Evolutionary conservation across 371 early-diverging fungal genomes (phyloP), one percentile per base, ranked within the genome.

Genomic region (Apophysomyces trapeziformis): DNA sequence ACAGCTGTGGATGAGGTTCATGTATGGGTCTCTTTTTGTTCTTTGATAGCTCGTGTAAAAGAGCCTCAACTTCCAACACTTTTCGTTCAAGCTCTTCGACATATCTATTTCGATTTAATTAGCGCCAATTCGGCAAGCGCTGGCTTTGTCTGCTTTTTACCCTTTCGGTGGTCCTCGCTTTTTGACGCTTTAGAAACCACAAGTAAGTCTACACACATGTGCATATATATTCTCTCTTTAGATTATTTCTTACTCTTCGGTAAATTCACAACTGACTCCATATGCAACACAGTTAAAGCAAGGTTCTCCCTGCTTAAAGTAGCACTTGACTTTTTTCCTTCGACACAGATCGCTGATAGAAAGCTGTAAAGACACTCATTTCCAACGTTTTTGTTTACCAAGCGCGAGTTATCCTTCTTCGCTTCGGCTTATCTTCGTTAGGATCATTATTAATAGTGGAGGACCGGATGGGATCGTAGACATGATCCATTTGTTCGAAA

Each of bases 51-150:
- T 54, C 46, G 18, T 61, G 60, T 6, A 79, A 16, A 2, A 58
- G n/a, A 12, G 68, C 64, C 67, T 77, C 75, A 2, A 77, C 69
- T 38, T 67, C 71, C 58, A 68, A 56, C 1, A 82, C 71, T 36
- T 75, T 67, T 50, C 71, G 69, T 66, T 79, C 79, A 7, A 82
- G 67, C 9, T 77, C 73, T 45, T 79, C 82, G 11, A 75, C 72
- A 47, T 79, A 76, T 14, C 81, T 77, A 61, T 43, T 14, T 32
- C 32, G 14, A 7, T 39, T 26, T 58, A 59, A 18, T 45, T 16
- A 18, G 32, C 6, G 13, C 32, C 32, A 21, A 7, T 39, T 26
- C 58, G 57, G 18, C 57, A 18, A 18, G 32, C 6, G 13, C 8
- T 32, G 37, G 9, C 45, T 21, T 35, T 45, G 1, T 37, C 26